Evolutionary conservation across 1,139 yeast genomes (phyloP).

Genomic region (Taiozyma onychis): DNA sequence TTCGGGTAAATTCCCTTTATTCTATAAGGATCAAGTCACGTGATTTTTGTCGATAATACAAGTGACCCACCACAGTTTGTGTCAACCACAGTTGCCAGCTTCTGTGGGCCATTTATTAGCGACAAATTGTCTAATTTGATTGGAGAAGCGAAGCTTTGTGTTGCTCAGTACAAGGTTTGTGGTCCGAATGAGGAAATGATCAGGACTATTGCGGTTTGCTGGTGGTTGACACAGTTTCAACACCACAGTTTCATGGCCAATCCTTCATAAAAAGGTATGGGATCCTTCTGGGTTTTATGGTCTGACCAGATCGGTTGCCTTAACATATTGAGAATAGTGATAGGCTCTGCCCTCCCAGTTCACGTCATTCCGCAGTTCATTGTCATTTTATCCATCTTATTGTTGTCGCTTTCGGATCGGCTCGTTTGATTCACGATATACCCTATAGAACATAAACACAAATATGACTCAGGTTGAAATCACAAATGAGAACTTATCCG

Average conservation of each 20-base stretch:
- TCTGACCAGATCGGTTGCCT: no score
- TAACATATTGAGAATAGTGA: no score
- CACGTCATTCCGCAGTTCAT: neutral
- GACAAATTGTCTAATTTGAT: neutral
- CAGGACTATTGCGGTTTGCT: neutral
- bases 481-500: neutral
- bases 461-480: conserved; percentile 1
- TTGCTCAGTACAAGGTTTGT: neutral
- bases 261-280: conserved; percentile 1
- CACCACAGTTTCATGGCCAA: neutral
- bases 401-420: neutral
- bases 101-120: neutral
- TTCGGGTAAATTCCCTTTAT: neutral
- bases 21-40: neutral
- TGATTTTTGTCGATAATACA: neutral
- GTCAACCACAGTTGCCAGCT: neutral
- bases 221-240: neutral
- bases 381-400: neutral
- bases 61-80: neutral
- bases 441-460: neutral
- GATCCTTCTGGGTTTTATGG: no score
- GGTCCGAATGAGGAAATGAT: neutral
- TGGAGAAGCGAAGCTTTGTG: neutral
- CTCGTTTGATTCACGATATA: neutral
- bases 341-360: no score